Percentiles rank a stretch among this genome's conserved stretches.
These are phyloP conservation scores for Prunus padus DNA, from an alignment of 306 rosid species.

Conservation along the genomic window DNA sequence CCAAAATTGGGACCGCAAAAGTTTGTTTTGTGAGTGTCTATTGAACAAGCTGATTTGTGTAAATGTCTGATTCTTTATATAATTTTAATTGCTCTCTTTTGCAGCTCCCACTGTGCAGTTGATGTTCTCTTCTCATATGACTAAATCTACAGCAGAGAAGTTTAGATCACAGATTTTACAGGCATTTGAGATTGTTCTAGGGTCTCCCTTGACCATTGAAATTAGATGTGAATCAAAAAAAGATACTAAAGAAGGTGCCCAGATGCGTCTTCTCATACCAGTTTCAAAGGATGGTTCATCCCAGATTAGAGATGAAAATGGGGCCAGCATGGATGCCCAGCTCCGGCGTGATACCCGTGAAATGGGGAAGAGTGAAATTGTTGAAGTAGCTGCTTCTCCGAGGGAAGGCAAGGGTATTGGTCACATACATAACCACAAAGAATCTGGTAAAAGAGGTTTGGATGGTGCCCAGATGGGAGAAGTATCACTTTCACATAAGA, in stretches of 20 bases:
- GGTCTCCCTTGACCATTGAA: conserved; percentile 77
- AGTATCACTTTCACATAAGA: conserved; percentile 43
- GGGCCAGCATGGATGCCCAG: conserved; percentile 40
- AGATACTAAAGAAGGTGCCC: conserved; percentile 44
- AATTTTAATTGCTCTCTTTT: conserved; percentile 23
- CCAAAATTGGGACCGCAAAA: not conserved
- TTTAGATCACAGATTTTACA: conserved; percentile 67
- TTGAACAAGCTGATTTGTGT: not conserved
- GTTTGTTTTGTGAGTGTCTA: not conserved
- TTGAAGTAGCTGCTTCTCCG: conserved; percentile 70
- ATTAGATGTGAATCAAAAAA: conserved; percentile 67
- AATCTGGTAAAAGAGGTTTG: conserved; percentile 36
- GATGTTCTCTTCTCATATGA: conserved; percentile 64
- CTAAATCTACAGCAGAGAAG: conserved; percentile 85
- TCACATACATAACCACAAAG: conserved; percentile 37
- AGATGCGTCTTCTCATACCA: conserved; percentile 50
- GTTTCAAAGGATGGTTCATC: conserved; percentile 43
- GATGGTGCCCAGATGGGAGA: conserved; percentile 44
- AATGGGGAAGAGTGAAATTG: conserved; percentile 67
- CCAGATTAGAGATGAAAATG: conserved; percentile 50
- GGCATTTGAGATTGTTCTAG: conserved; percentile 78
- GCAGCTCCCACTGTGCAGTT: conserved; percentile 94
- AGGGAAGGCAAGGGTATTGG: conserved; percentile 40
- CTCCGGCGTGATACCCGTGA: conserved; percentile 38
- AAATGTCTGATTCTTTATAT: conserved; percentile 20